Base-by-base conservation (phyloP, 177 flowering plant genomes). In the Vitis hybrid region DNA sequence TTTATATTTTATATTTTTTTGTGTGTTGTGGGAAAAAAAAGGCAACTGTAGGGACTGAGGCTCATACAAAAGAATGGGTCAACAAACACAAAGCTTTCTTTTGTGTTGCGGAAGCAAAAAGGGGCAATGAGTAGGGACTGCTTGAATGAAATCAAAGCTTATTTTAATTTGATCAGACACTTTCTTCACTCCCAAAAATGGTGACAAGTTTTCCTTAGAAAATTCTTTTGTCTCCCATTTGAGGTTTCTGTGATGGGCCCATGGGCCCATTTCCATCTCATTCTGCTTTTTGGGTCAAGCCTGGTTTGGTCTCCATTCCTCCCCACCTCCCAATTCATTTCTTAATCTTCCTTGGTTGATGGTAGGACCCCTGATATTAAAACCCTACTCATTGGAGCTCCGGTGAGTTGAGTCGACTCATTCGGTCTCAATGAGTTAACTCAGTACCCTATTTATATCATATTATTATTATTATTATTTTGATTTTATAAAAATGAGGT, bases 211-310 rank as follows among this genome's bases (percentile, higher is more conserved):
- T 54, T 21, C 2, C 54, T 62, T 21, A 17, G 26, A 63, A 67
- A 63, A 2, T 55, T 26, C 50, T 18, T 49, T 57, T 77, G 84
- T 81, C 82, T 74, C 83, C 83, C 79, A 79, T 65, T 68, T 65
- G 57, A 65, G 78, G 77, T 56, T 69, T 14, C 49, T 64, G 18
- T 32, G 63, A 69, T 66, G 77, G 74, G 66, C 71, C 70, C 26
- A 52, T 19, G 79, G 81, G 78, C 21, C 83, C 83, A 70, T 62
- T 57, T 30, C 18, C 21, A 40, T 65, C 64, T 72, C 56, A 64
- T 66, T 18, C 14, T 73, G 73, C 63, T 52, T 62, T 68, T 9
- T 60, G 76, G 80, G 67, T 74, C 78, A 75, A 30, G 56, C 58
- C 60, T 0, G 67, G 7, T 70, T 54, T 23, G 7, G 23, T 11